A percentile compares a stretch with the other conserved stretches of the same genome.
Evolutionary conservation across 1,284 basidiomycete species (phyloP).

Genomic region (Cutaneotrichosporon arboriforme): DNA sequence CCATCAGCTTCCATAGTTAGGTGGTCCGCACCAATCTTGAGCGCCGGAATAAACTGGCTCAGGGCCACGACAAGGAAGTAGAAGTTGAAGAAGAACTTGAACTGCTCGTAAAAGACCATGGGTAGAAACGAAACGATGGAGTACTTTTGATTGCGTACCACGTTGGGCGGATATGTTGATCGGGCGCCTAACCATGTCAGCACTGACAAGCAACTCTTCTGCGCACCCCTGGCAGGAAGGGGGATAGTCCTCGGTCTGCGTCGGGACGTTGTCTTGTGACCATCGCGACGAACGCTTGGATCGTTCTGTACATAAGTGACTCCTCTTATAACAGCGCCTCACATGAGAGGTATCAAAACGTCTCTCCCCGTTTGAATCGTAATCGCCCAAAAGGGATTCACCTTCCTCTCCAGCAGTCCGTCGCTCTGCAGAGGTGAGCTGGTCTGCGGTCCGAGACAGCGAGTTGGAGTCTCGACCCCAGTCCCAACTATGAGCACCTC

Average conservation of each 20-base stretch:
- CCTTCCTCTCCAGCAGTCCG: neutral
- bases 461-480: neutral
- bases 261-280: neutral
- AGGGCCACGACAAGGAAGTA: constrained; percentile 97
- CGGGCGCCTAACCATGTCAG: constrained; percentile 16
- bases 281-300: too few relatives aligned
- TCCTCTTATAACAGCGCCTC: too few relatives aligned
- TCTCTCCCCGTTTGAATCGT: neutral
- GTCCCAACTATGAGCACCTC: neutral
- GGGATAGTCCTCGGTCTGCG: neutral
- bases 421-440: too few relatives aligned
- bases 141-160: constrained; percentile 97
- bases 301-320: too few relatives aligned
- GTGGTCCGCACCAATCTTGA: constrained; percentile 77
- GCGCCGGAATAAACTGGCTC: constrained; percentile 89
- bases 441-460: too few relatives aligned
- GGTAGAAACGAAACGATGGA: constrained; percentile 90
- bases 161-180: constrained; percentile 60
- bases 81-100: constrained; percentile 99
- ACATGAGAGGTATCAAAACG: too few relatives aligned
- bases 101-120: constrained; percentile 96
- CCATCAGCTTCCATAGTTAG: neutral
- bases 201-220: neutral
- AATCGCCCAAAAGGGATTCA: constrained; percentile 2
- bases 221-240: neutral